Evolutionary conservation across 2,329 filamentous ascomycete species (phyloP), one percentile per base, ranked within the genome.

Genomic region (Clathrospora elynae): DNA sequence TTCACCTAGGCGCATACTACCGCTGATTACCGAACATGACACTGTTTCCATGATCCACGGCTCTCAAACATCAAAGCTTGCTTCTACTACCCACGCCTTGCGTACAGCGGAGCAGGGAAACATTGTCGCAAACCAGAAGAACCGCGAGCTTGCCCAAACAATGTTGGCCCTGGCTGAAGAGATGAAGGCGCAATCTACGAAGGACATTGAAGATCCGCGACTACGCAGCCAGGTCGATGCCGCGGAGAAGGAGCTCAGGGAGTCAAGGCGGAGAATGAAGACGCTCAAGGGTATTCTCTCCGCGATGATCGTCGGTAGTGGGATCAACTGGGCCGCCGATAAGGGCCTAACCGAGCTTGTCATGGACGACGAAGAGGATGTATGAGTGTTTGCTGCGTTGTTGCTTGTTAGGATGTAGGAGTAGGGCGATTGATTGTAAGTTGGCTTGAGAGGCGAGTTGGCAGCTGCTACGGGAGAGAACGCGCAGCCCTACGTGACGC

Each of bases 251-350:
- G 78, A 84, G 26, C 71, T 87, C 46, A 83, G 79, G 57, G 73
- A 74, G 14, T 85, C 83, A 64, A 81, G 81, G 49, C 82, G 83
- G 53, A 79, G 80, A 60, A 89, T 85, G 84, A 82, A 83, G 59
- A 83, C 86, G 13, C 81, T 92, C 68, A 93, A 92, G 72, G 87
- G 82, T 16, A 82, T 90, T 28, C 79, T 87, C n/a, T 87, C 86
- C 60, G 88, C 86, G 12, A 79, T 90, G 41, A 80, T 95, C 32
- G 87, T 83, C 4, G 88, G 87, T 3, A 95, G 89, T 67, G 90
- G 90, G 32, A 76, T 93, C 39, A 84, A 95, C 62, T 95, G 90
- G 90, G 83, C 82, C 9, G 75, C 79, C 26, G 84, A 95, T 68
- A 78, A 83, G 36, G 77, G 75, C 46, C 72, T 95, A 49, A 77